phyloP scores from a whole-genome alignment of 108 stramenopile genomes.

The Cyclostephanos invisitatus region DNA sequence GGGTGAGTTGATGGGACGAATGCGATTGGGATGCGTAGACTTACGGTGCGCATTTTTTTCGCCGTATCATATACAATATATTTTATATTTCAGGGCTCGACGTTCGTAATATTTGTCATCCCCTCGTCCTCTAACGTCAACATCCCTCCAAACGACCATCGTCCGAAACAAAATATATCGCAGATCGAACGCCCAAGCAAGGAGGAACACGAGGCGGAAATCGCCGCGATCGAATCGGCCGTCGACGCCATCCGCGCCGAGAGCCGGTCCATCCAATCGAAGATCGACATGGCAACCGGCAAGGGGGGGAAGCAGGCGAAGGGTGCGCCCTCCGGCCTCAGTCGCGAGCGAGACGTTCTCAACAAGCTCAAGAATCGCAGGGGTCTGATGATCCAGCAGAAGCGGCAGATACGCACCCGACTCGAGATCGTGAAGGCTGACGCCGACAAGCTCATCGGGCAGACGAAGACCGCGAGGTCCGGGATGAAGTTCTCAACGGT shows the following conservation, averaged over 20 bases:
- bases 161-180: neutral
- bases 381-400: slow-evolving; percentile 77
- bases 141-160: too few relatives aligned
- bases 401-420: slow-evolving; percentile 72
- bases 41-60: neutral
- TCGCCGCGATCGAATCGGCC: slow-evolving; percentile 59
- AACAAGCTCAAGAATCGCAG: slow-evolving; percentile 66
- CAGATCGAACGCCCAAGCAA: slow-evolving; percentile 83
- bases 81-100: neutral
- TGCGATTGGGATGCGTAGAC: too few relatives aligned
- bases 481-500: slow-evolving; percentile 76
- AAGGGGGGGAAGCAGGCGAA: slow-evolving; percentile 27
- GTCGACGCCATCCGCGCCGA: slow-evolving; percentile 68
- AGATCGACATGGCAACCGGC: slow-evolving; percentile 62
- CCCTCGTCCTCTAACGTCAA: too few relatives aligned
- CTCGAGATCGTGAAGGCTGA: slow-evolving; percentile 66
- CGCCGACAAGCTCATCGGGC: slow-evolving; percentile 66
- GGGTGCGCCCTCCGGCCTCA: slow-evolving; percentile 52
- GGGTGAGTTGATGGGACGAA: slow-evolving; percentile 51
- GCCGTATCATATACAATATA: neutral
- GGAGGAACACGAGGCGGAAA: slow-evolving; percentile 61
- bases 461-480: slow-evolving; percentile 60
- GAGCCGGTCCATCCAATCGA: slow-evolving; percentile 54
- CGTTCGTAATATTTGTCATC: too few relatives aligned
- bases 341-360: slow-evolving; percentile 57